phyloP scores from a whole-genome alignment of 495 filamentous ascomycete genomes.

The Immersiella caudata region DNA sequence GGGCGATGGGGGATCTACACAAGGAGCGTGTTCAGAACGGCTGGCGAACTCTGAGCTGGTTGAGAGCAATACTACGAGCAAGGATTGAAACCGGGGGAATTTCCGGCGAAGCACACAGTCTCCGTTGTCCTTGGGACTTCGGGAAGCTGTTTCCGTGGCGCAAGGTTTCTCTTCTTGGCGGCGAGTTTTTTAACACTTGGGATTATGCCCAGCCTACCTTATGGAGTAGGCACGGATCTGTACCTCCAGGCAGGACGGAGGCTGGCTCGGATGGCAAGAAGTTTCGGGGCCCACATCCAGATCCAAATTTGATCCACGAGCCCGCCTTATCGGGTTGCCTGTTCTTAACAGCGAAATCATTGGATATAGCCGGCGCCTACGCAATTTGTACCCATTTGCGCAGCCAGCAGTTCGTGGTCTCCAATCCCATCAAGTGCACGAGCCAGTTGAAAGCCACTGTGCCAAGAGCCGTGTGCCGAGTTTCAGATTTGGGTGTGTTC shows the following conservation, averaged over 20 bases:
- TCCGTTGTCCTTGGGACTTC: too few relatives aligned
- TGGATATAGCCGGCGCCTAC: not conserved
- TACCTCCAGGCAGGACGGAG: not conserved
- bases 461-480: constrained; percentile 23
- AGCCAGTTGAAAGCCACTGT: not conserved
- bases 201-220: too few relatives aligned
- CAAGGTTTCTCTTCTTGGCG: too few relatives aligned
- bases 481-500: constrained; percentile 39
- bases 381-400: not conserved
- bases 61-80: not conserved
- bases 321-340: not conserved
- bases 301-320: not conserved
- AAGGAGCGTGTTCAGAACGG: not conserved
- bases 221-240: not conserved
- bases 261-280: not conserved
- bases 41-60: not conserved
- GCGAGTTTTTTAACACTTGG: too few relatives aligned
- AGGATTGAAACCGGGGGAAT: too few relatives aligned
- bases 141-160: too few relatives aligned
- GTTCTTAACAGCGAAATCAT: not conserved
- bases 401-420: not conserved
- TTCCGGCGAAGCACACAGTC: too few relatives aligned
- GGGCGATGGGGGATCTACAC: not conserved
- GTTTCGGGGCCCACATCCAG: not conserved
- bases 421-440: constrained; percentile 9